phyloP scores from a whole-genome alignment of 495 filamentous ascomycete genomes.

The Neurospora tetraspora region DNA sequence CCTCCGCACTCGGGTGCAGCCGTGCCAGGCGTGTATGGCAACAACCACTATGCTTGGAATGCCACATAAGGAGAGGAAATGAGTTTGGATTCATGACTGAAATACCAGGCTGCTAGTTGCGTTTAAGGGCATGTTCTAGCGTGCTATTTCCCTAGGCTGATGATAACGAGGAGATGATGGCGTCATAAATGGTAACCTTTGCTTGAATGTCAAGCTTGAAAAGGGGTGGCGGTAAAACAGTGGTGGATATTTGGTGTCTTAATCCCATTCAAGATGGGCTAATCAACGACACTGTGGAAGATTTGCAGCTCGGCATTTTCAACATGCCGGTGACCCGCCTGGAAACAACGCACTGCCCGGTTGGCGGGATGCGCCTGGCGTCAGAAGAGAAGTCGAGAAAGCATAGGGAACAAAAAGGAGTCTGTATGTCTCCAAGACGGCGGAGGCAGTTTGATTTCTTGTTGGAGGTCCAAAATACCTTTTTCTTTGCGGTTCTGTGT shows the following conservation, averaged over 20 bases:
- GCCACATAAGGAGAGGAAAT: slow-evolving; percentile 6
- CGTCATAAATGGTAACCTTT: not conserved
- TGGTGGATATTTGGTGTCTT: not conserved
- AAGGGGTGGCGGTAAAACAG: not conserved
- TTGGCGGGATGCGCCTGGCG: not conserved
- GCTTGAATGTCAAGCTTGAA: not conserved
- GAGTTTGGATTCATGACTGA: not conserved
- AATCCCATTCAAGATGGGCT: not conserved
- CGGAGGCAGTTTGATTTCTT: not conserved
- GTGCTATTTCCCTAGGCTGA: not conserved
- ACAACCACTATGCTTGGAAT: slow-evolving; percentile 17
- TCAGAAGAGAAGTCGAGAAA: not conserved
- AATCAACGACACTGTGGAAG: not conserved
- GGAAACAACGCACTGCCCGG: not conserved
- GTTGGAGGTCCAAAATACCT: not conserved
- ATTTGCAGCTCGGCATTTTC: not conserved
- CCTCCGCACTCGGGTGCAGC: slow-evolving; percentile 6
- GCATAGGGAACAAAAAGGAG: not conserved
- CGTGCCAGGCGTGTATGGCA: slow-evolving; percentile 5
- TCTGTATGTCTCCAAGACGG: not conserved
- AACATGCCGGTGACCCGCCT: not conserved
- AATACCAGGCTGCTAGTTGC: not conserved
- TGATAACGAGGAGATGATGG: not conserved
- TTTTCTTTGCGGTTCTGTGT: not conserved
- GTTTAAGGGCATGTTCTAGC: not conserved